phyloP scores from a whole-genome alignment of 345 rosid genomes.

The Acer negundo region DNA sequence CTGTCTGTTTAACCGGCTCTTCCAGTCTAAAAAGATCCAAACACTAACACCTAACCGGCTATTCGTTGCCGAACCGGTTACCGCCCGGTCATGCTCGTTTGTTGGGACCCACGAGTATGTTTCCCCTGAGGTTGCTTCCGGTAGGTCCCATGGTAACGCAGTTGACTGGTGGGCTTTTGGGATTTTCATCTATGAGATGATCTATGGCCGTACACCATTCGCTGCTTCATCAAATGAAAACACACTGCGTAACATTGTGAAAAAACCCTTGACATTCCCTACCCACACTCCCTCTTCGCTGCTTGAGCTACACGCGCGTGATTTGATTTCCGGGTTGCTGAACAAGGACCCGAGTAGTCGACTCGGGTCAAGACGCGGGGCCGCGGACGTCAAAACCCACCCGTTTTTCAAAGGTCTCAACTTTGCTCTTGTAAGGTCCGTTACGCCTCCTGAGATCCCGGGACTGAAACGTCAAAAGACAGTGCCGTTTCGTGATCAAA shows the following conservation, averaged over 20 bases:
- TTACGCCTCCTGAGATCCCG: slow-evolving; percentile 74
- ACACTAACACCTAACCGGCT: slow-evolving; percentile 47
- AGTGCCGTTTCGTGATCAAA: slow-evolving; percentile 33
- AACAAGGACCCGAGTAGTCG: slow-evolving; percentile 69
- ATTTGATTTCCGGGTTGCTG: slow-evolving; percentile 64
- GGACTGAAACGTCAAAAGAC: slow-evolving; percentile 39
- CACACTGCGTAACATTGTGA: slow-evolving; percentile 87
- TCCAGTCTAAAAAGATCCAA: slow-evolving; percentile 67
- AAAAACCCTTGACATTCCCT: slow-evolving; percentile 65
- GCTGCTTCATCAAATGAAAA: slow-evolving; percentile 69
- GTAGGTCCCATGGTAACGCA: slow-evolving; percentile 86
- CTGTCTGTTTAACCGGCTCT: slow-evolving; percentile 51
- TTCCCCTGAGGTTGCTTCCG: slow-evolving; percentile 92
- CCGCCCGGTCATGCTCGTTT: slow-evolving; percentile 83
- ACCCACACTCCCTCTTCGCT: slow-evolving; percentile 43
- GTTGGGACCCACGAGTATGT: slow-evolving; percentile 98
- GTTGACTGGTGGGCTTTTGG: slow-evolving; percentile 99
- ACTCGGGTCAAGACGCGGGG: slow-evolving; percentile 80
- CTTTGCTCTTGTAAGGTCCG: slow-evolving; percentile 74
- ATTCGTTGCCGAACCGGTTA: slow-evolving; percentile 93
- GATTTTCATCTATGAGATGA: slow-evolving; percentile 77
- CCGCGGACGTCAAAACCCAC: slow-evolving; percentile 85
- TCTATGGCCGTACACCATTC: slow-evolving; percentile 86
- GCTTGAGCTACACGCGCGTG: slow-evolving; percentile 66
- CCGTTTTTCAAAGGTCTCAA: slow-evolving; percentile 82